Evolutionary conservation across 176 grass and related monocot species (phyloP).

Genomic region (Carex littledalei): DNA sequence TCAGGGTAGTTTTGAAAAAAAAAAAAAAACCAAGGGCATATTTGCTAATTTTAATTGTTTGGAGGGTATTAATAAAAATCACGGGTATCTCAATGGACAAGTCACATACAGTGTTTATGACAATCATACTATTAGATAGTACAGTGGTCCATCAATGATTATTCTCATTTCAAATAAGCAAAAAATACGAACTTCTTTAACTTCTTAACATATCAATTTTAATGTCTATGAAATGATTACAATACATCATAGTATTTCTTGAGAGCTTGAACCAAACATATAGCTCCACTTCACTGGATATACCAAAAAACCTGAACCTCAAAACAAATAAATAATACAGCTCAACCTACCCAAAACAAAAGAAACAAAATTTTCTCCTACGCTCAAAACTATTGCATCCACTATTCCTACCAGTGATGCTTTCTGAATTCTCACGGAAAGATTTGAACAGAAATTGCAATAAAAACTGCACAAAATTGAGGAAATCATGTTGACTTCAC

Average conservation of each 20-base stretch:
- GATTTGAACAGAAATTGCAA: not conserved
- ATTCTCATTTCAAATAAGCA: too few relatives aligned
- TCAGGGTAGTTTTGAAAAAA: too few relatives aligned
- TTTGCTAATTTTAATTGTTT: too few relatives aligned
- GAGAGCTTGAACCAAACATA: not conserved
- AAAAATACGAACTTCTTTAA: too few relatives aligned
- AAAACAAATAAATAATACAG: not conserved
- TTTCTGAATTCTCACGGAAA: not conserved
- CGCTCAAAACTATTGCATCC: not conserved
- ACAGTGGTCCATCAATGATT: not conserved
- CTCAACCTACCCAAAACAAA: not conserved
- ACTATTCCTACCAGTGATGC: not conserved
- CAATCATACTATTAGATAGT: not conserved
- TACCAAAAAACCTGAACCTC: not conserved
- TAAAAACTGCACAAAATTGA: constrained; percentile 14
- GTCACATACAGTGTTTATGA: too few relatives aligned
- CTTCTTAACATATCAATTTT: not conserved
- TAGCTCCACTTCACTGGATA: not conserved
- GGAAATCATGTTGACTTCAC: not conserved
- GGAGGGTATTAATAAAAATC: too few relatives aligned
- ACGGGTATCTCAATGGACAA: too few relatives aligned
- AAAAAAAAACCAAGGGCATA: too few relatives aligned
- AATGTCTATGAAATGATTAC: not conserved
- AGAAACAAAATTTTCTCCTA: not conserved
- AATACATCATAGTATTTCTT: not conserved